Evolutionary conservation across 805 yeast genomes (phyloP).

Genomic region (Kodamaea neixiangensis): DNA sequence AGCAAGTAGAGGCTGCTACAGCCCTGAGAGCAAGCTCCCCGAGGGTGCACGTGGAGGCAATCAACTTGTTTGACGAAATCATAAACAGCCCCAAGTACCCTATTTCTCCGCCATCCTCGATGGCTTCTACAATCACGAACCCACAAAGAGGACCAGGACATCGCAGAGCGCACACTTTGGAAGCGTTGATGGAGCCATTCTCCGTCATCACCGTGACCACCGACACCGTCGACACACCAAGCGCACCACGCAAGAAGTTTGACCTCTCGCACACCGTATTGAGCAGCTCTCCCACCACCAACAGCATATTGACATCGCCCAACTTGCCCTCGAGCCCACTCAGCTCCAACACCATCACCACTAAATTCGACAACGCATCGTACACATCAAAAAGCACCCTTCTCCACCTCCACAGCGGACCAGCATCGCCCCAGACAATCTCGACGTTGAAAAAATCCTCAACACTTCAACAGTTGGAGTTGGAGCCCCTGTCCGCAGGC

Average conservation of each 20-base stretch:
- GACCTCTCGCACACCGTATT: constrained; percentile 22
- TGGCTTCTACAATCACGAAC: neutral
- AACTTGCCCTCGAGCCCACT: constrained; percentile 20
- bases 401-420: constrained; percentile 7
- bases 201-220: constrained; percentile 11
- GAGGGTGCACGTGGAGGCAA: constrained; percentile 10
- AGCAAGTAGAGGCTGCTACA: neutral
- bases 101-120: constrained; percentile 7
- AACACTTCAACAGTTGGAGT: constrained; percentile 33
- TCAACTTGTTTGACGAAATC: constrained; percentile 12
- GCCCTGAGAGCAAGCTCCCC: neutral
- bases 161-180: constrained; percentile 16
- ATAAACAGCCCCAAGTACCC: constrained; percentile 9
- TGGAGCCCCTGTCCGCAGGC: constrained; percentile 27
- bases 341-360: constrained; percentile 21
- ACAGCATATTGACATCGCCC: neutral
- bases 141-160: constrained; percentile 9
- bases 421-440: constrained; percentile 7
- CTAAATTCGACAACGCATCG: constrained; percentile 16
- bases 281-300: constrained; percentile 15
- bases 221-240: neutral
- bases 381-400: constrained; percentile 20
- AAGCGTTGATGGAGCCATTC: constrained; percentile 20
- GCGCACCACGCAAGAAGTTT: constrained; percentile 13
- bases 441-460: constrained; percentile 32